phyloP scores from a whole-genome alignment of 495 filamentous ascomycete species.

The Daldinia decipiens region DNA sequence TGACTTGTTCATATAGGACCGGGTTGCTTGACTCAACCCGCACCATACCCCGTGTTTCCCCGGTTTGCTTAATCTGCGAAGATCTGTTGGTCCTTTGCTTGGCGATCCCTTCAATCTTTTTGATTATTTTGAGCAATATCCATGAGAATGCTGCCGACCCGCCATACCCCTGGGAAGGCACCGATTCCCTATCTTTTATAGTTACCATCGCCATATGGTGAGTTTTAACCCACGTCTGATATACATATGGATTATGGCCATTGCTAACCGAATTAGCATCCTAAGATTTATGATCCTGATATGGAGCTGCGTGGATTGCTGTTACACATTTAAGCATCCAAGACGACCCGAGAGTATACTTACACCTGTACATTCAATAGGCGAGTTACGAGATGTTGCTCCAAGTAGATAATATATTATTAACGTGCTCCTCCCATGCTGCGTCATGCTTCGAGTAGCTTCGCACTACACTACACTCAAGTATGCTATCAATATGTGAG shows the following conservation, averaged over 20 bases:
- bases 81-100: conserved; percentile 36
- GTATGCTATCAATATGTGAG: background rate
- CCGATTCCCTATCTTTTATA: conserved; percentile 26
- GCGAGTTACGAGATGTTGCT: conserved; percentile 29
- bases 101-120: conserved; percentile 35
- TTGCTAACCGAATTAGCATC: conserved; percentile 19
- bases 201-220: conserved; percentile 39
- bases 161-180: conserved; percentile 32
- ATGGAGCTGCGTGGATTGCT: conserved; percentile 41
- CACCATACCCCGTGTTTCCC: conserved; percentile 37
- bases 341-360: conserved; percentile 18
- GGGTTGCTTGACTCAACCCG: conserved; percentile 39
- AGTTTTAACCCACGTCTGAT: conserved; percentile 2
- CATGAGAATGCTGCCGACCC: background rate
- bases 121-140: conserved; percentile 21
- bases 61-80: conserved; percentile 25
- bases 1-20: conserved; percentile 17
- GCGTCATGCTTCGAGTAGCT: background rate
- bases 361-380: conserved; percentile 22
- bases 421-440: background rate
- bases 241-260: background rate
- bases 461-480: background rate
- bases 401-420: conserved; percentile 17
- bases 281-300: conserved; percentile 31
- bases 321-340: conserved; percentile 16